Conservation (phyloP, 73 alveolate species). For the Paramecium pentaurelia region DNA sequence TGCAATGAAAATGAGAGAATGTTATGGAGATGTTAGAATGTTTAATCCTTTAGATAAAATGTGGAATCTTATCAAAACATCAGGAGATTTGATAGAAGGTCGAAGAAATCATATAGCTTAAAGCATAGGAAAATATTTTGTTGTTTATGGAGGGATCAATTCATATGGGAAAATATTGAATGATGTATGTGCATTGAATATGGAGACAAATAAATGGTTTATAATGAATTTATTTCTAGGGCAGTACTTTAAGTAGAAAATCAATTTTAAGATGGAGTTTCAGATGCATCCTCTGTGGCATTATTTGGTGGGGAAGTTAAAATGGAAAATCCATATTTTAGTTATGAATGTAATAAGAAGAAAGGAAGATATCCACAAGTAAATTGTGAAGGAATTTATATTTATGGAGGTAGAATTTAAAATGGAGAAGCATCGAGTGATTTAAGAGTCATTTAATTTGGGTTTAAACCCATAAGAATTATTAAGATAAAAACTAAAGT, state of each 20-base stretch:
- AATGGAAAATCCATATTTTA: conserved; percentile 60
- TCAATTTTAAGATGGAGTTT: conserved; percentile 17
- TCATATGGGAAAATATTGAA: conserved; percentile 35
- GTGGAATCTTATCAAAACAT: conserved; percentile 7
- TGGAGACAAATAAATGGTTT: conserved; percentile 57
- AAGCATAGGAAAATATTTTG: background rate
- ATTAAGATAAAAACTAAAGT: conserved; percentile 66
- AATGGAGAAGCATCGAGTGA: conserved; percentile 77
- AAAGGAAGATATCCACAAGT: conserved; percentile 50
- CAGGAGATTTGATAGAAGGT: conserved; percentile 55
- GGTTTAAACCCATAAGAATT: conserved; percentile 74
- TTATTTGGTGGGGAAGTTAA: conserved; percentile 55
- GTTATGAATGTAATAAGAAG: conserved; percentile 44
- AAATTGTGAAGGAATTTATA: conserved; percentile 80
- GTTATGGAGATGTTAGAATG: conserved; percentile 39
- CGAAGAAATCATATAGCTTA: conserved; percentile 57
- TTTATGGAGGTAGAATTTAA: conserved; percentile 89
- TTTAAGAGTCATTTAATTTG: conserved; percentile 75
- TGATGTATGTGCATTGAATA: conserved; percentile 43
- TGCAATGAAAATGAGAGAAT: conserved; percentile 52
- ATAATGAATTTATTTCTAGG: background rate
- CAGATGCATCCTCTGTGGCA: conserved; percentile 15
- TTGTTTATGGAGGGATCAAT: conserved; percentile 58
- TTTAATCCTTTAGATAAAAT: conserved; percentile 7
- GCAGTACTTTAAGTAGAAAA: background rate